These are phyloP conservation scores for Raphanus sativus DNA, from an alignment of 345 rosid species.

Conservation along the genomic window DNA sequence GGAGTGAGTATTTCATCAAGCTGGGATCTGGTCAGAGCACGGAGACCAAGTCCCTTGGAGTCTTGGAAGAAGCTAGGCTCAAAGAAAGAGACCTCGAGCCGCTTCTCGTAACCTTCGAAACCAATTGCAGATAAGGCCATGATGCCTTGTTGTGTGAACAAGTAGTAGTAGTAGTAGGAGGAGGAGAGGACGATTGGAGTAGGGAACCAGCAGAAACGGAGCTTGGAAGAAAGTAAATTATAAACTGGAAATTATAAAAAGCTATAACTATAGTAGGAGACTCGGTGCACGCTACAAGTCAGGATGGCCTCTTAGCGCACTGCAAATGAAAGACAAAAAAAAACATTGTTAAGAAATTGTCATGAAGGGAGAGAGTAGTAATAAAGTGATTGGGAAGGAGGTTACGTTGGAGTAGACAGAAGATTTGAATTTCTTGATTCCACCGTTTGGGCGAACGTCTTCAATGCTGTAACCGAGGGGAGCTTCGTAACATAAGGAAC, in stretches of 20 bases:
- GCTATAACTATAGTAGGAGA: slow-evolving; percentile 28
- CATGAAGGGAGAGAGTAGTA: neutral
- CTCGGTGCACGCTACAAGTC: slow-evolving; percentile 44
- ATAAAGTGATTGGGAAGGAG: neutral
- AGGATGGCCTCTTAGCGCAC: slow-evolving; percentile 89
- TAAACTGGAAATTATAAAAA: slow-evolving; percentile 28
- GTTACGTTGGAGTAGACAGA: slow-evolving; percentile 86
- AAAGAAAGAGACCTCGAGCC: slow-evolving; percentile 75
- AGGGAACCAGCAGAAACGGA: slow-evolving; percentile 48
- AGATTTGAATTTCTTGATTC: slow-evolving; percentile 98
- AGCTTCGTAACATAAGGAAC: slow-evolving; percentile 83
- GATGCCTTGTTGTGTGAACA: slow-evolving; percentile 26
- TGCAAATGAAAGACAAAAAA: slow-evolving; percentile 35
- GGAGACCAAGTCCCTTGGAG: slow-evolving; percentile 65
- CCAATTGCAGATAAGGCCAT: slow-evolving; percentile 91
- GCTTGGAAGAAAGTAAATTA: slow-evolving; percentile 35
- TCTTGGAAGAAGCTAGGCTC: slow-evolving; percentile 74
- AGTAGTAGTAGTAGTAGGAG: neutral
- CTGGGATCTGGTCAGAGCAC: slow-evolving; percentile 64
- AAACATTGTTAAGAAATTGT: neutral
- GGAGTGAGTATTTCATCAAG: slow-evolving; percentile 72
- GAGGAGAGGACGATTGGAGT: slow-evolving; percentile 43
- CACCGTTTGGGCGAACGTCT: slow-evolving; percentile 97
- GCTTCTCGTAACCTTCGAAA: slow-evolving; percentile 94
- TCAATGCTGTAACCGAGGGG: slow-evolving; percentile 99